These are phyloP conservation scores for Salix koriyanagi DNA, from an alignment of 345 rosid genomes.

Conservation along the genomic window DNA sequence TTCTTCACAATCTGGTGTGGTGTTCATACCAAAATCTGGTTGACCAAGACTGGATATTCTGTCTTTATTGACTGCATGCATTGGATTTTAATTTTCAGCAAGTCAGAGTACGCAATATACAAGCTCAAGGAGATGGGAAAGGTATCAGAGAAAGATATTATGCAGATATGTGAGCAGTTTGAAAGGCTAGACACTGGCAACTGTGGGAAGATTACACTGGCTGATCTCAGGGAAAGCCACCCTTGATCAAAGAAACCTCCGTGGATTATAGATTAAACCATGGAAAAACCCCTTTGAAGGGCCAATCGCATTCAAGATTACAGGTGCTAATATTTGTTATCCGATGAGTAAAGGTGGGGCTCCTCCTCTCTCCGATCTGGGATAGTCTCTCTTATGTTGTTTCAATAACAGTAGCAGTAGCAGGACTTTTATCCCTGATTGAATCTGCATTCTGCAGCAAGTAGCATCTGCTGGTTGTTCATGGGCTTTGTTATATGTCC, in stretches of 20 bases:
- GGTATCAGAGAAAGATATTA: conserved; percentile 58
- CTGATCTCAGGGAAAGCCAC: conserved; percentile 55
- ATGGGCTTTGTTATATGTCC: not conserved
- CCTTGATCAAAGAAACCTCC: not conserved
- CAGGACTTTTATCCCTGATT: not conserved
- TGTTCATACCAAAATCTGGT: not conserved
- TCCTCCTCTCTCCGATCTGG: not conserved
- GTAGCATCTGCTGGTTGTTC: not conserved
- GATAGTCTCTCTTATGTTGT: not conserved
- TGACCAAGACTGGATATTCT: not conserved
- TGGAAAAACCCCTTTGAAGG: not conserved
- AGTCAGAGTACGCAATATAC: conserved; percentile 73
- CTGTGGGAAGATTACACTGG: conserved; percentile 71
- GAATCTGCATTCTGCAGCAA: not conserved
- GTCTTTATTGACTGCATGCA: not conserved
- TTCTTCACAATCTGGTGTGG: not conserved
- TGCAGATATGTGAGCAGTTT: conserved; percentile 51
- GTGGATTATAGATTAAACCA: not conserved
- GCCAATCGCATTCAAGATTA: not conserved
- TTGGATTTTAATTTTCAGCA: conserved; percentile 32
- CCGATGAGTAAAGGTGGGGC: not conserved
- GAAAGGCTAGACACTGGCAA: conserved; percentile 65
- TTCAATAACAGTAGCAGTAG: not conserved
- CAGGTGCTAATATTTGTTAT: not conserved
- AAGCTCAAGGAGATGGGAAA: conserved; percentile 74